phyloP scores from a whole-genome alignment of 2,329 filamentous ascomycete species.

The Rhinocladiella similis region DNA sequence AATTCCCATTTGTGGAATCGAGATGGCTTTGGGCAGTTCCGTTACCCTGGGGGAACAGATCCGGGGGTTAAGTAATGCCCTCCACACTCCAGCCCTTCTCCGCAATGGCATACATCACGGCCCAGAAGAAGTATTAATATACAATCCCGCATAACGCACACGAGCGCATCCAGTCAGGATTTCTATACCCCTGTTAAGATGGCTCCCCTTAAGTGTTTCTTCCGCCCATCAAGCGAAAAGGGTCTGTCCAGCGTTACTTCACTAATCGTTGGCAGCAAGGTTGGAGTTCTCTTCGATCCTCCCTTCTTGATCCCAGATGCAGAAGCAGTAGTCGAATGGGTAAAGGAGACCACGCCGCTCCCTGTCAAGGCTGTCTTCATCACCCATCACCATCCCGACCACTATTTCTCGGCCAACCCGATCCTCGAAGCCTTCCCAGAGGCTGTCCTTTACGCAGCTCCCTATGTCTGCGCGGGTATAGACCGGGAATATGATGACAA shows the following conservation, averaged over 20 bases:
- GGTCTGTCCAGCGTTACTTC: slow-evolving; percentile 34
- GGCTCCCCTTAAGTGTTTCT: slow-evolving; percentile 19
- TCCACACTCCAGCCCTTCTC: too few relatives aligned
- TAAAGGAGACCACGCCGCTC: slow-evolving; percentile 28
- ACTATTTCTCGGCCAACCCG: slow-evolving; percentile 36
- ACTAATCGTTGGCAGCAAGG: slow-evolving; percentile 29
- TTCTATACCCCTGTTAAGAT: background rate
- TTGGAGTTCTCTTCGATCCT: slow-evolving; percentile 33
- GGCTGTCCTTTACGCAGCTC: slow-evolving; percentile 29
- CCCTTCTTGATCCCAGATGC: slow-evolving; percentile 37
- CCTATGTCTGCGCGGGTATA: slow-evolving; percentile 35
- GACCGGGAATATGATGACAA: slow-evolving; percentile 38
- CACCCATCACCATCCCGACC: slow-evolving; percentile 39
- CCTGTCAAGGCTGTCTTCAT: slow-evolving; percentile 36
- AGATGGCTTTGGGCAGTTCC: too few relatives aligned
- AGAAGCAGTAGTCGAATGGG: slow-evolving; percentile 31
- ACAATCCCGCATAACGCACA: background rate
- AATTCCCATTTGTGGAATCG: too few relatives aligned
- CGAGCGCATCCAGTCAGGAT: background rate
- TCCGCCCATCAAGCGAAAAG: slow-evolving; percentile 19
- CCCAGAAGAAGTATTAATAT: too few relatives aligned
- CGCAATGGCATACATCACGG: too few relatives aligned
- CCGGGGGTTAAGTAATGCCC: too few relatives aligned
- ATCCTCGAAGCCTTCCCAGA: slow-evolving; percentile 33
- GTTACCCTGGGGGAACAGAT: too few relatives aligned